These are phyloP conservation scores for Eucalyptus decipiens DNA, from an alignment of 345 rosid genomes.

Conservation along the genomic window DNA sequence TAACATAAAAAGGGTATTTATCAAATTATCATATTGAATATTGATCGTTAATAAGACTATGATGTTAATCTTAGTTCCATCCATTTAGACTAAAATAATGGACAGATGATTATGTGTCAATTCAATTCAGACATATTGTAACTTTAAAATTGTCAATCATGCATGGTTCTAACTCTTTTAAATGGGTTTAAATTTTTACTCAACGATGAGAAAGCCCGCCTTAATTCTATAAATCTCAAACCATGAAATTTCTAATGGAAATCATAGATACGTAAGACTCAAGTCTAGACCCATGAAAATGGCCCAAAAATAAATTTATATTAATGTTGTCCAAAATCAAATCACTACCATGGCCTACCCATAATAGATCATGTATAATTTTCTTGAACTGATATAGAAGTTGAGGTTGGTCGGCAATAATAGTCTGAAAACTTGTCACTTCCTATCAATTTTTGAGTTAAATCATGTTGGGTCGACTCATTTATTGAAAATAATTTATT, in stretches of 20 bases:
- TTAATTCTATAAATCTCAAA: not conserved
- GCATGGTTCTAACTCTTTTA: not conserved
- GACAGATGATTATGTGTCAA: not conserved
- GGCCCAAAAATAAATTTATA: not conserved
- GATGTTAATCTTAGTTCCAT: not conserved
- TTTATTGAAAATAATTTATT: not conserved
- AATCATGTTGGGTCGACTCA: too few relatives aligned
- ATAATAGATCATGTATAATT: not conserved
- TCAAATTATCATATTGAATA: not conserved
- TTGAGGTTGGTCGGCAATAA: not conserved
- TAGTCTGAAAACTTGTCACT: not conserved
- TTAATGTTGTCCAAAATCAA: not conserved
- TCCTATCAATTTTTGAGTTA: too few relatives aligned
- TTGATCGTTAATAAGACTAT: not conserved
- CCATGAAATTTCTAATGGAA: not conserved
- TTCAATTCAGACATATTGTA: not conserved
- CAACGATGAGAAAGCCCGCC: not conserved
- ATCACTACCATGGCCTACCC: not conserved
- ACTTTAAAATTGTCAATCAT: not conserved
- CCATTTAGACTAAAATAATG: not conserved
- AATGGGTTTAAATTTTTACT: not conserved
- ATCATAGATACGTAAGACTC: not conserved
- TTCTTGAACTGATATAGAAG: not conserved
- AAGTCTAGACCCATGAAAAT: not conserved
- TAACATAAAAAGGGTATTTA: not conserved